Evolutionary conservation across 2,329 filamentous ascomycete genomes (phyloP).

Genomic region (Verruconis gallopava): DNA sequence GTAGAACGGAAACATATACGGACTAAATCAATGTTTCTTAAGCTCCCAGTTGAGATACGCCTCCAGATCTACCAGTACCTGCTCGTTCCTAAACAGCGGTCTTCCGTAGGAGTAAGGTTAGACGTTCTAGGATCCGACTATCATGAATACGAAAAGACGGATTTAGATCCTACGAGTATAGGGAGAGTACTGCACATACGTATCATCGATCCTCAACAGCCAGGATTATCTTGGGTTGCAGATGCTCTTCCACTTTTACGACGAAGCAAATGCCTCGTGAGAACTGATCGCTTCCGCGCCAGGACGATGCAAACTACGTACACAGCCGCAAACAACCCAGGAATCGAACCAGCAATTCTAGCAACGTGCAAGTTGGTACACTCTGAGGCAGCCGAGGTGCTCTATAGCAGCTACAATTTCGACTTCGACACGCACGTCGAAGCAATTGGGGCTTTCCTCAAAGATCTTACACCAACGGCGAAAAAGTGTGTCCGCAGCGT

Average conservation of each 20-base stretch:
- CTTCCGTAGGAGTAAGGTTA: neutral
- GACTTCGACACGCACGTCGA: slow-evolving; percentile 48
- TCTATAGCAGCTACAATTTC: slow-evolving; percentile 35
- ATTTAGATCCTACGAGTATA: slow-evolving; percentile 9
- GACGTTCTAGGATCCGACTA: neutral
- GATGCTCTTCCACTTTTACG: slow-evolving; percentile 32
- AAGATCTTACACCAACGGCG: slow-evolving; percentile 39
- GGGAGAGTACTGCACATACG: slow-evolving; percentile 31
- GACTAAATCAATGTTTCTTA: no score
- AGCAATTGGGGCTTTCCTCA: slow-evolving; percentile 46
- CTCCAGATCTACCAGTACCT: slow-evolving; percentile 34
- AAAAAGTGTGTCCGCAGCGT: slow-evolving; percentile 37
- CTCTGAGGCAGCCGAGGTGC: slow-evolving; percentile 2
- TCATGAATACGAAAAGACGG: slow-evolving; percentile 2
- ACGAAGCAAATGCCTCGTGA: slow-evolving; percentile 28
- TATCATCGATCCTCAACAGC: slow-evolving; percentile 16
- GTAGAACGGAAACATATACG: no score
- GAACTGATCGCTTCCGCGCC: slow-evolving; percentile 29
- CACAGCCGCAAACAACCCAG: slow-evolving; percentile 27
- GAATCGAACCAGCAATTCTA: slow-evolving; percentile 28
- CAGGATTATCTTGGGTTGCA: slow-evolving; percentile 22
- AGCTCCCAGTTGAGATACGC: slow-evolving; percentile 32
- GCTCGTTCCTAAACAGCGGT: slow-evolving; percentile 23
- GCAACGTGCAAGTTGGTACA: slow-evolving; percentile 2
- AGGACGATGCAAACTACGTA: slow-evolving; percentile 42